These are phyloP conservation scores for Scedosporium apiospermum DNA, from an alignment of 2,329 filamentous ascomycete species.

Conservation along the genomic window DNA sequence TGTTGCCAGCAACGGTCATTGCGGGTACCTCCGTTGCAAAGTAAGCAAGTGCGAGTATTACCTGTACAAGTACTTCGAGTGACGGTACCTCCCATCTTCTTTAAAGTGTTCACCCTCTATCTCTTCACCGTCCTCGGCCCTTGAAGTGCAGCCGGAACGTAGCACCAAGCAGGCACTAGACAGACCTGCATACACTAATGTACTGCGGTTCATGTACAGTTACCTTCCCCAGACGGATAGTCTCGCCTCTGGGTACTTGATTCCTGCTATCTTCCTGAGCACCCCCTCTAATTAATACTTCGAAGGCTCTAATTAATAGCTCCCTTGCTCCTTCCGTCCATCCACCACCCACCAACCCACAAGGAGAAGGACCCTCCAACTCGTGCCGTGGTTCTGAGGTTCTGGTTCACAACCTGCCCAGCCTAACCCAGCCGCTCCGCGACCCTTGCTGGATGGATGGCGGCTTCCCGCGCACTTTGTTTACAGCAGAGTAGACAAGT, in stretches of 20 bases:
- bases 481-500: not conserved
- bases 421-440: not conserved
- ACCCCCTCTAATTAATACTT: not conserved
- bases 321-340: too few species aligned
- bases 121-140: too few species aligned
- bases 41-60: not conserved
- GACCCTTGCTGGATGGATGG: not conserved
- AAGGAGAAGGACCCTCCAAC: not conserved
- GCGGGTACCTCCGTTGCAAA: too few species aligned
- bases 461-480: not conserved
- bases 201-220: not conserved
- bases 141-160: too few species aligned
- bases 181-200: not conserved
- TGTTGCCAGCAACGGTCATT: not conserved
- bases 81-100: too few species aligned
- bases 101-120: not conserved
- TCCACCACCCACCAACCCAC: not conserved
- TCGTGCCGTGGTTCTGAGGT: not conserved
- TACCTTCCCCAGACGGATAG: not conserved
- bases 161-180: too few species aligned
- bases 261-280: not conserved
- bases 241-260: not conserved
- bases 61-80: not conserved
- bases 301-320: too few species aligned
- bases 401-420: not conserved